phyloP scores from a whole-genome alignment of 139 green algal species.

The Chlorella vulgaris region DNA sequence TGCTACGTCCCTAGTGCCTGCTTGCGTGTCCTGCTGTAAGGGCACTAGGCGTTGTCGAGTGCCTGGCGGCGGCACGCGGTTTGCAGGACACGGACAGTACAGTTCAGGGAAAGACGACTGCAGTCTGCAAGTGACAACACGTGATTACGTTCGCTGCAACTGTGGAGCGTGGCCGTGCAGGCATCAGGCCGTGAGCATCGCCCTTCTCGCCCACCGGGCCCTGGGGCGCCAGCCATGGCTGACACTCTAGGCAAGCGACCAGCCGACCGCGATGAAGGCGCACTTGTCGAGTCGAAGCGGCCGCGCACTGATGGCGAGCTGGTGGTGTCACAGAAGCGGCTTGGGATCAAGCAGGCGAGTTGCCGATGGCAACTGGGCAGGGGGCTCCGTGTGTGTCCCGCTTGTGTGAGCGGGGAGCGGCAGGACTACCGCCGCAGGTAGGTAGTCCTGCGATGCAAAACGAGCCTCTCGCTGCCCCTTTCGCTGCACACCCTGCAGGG shows the following conservation, averaged over 20 bases:
- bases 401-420: not conserved
- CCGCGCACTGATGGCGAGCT: constrained; percentile 18
- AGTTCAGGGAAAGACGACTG: too few species aligned
- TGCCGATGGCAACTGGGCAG: not conserved
- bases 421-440: not conserved
- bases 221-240: too few species aligned
- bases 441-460: not conserved
- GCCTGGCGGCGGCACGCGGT: too few species aligned
- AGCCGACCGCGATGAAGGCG: constrained; percentile 10
- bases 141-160: too few species aligned
- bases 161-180: too few species aligned
- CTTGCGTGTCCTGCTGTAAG: too few species aligned
- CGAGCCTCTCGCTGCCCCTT: too few species aligned
- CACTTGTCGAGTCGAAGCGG: constrained; percentile 35
- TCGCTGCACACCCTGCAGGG: too few species aligned
- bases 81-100: too few species aligned
- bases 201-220: too few species aligned
- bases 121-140: too few species aligned
- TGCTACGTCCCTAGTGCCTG: not conserved
- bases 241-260: constrained; percentile 4
- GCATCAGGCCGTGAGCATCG: not conserved
- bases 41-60: not conserved
- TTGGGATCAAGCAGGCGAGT: constrained; percentile 22
- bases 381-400: not conserved
- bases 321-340: constrained; percentile 31